Conservation (phyloP, 345 rosid genomes). For the Sapria himalayana region DNA sequence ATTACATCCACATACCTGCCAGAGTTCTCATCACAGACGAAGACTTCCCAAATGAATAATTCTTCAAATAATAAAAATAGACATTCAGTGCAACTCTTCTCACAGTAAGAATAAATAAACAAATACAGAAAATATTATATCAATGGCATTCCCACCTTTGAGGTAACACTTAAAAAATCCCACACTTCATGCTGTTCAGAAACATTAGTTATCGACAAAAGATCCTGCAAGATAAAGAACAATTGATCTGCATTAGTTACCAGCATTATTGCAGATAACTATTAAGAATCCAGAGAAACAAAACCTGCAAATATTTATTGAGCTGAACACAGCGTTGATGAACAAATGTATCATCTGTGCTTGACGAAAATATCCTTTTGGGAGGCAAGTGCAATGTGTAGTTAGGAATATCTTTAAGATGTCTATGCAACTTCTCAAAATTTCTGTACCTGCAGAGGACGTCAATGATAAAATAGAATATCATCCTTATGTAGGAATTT, state of each 20-base stretch:
- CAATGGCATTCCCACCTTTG: slow-evolving; percentile 40
- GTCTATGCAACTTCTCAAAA: slow-evolving; percentile 81
- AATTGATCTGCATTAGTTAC: no score
- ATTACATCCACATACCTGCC: slow-evolving; percentile 38
- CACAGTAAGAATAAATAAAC: neutral
- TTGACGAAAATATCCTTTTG: slow-evolving; percentile 94
- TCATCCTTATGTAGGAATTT: slow-evolving; percentile 7
- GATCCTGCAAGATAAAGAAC: slow-evolving; percentile 38
- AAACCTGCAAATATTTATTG: slow-evolving; percentile 79
- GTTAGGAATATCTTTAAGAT: slow-evolving; percentile 91
- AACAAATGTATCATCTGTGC: slow-evolving; percentile 95
- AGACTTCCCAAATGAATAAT: slow-evolving; percentile 84
- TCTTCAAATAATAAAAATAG: slow-evolving; percentile 29
- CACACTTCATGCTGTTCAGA: slow-evolving; percentile 99
- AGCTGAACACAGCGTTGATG: slow-evolving; percentile 97
- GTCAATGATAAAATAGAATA: slow-evolving; percentile 3
- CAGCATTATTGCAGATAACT: no score
- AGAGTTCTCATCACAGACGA: slow-evolving; percentile 82
- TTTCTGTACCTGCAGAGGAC: slow-evolving; percentile 71
- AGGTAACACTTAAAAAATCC: slow-evolving; percentile 83
- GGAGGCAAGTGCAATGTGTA: slow-evolving; percentile 94
- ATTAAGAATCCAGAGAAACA: slow-evolving; percentile 8
- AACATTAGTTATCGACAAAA: slow-evolving; percentile 86
- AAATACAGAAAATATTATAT: neutral
- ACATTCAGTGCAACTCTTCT: slow-evolving; percentile 3